Evolutionary conservation across 2,329 filamentous ascomycete species (phyloP), one percentile per base, ranked within the genome.

Genomic region (Seiridium cupressi): DNA sequence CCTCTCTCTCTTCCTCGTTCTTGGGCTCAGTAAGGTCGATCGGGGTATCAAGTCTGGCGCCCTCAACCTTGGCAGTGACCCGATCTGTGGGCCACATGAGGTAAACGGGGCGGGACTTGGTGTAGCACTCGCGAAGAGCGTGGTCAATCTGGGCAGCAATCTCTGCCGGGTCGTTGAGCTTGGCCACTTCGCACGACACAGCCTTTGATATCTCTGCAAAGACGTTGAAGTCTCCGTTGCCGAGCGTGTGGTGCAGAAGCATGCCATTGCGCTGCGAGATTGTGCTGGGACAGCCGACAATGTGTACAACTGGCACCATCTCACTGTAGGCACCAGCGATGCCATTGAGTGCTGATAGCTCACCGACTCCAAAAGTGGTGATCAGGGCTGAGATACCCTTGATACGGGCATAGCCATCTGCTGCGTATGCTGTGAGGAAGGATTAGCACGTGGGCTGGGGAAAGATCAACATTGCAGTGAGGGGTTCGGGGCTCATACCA

Each of bases 31-130:
- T 73, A 1, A 94, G 77, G 69, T 93, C 84, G 61, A 97, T 86
- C 0, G 87, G 86, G 0, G 80, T 88, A n/a, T 88, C 82, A 10
- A 96, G 81, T 6, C 88, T 80, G 51, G 84, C 82, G 42, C 90
- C 92, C 70, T 94, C 89, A 32, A 96, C 78, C 75, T 93, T 91
- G 72, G 87, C 84, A 66, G 87, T 79, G 8, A 91, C 87, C 81
- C 95, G 90, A 71, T 96, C 91, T 13, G 90, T 91, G 2, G 93
- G 92, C 7, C 96, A 79, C 71, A 89, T 89, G 67, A 96, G 87
- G 75, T 96, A 96, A 55, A 96, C 90, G 3, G 93, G 93, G 26
- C 90, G 84, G 62, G 88, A 91, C 60, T 84, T 81, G 49, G 91
- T 75, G 78, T 85, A 92, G 72, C 91, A 95, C 74, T 92, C 83